Evolutionary conservation across 2,329 filamentous ascomycete genomes (phyloP).

Genomic region (Ambrosiella cleistominuta): DNA sequence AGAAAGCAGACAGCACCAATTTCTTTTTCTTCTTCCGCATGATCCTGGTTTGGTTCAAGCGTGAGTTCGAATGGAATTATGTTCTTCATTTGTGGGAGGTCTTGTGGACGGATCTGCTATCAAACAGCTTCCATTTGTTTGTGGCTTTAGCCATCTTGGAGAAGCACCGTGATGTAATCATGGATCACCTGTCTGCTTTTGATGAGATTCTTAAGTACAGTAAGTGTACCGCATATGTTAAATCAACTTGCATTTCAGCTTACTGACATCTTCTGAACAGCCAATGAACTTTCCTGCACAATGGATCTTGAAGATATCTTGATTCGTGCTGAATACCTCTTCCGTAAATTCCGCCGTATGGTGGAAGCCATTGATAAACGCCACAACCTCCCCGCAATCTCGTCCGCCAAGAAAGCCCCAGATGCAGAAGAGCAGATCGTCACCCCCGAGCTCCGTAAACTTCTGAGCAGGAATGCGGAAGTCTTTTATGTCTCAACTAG

Average conservation of each 20-base stretch:
- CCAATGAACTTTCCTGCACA: conserved; percentile 85
- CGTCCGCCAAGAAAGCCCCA: conserved; percentile 15
- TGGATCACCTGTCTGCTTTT: conserved; percentile 84
- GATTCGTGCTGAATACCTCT: conserved; percentile 74
- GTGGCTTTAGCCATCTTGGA: conserved; percentile 86
- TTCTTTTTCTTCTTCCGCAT: conserved; percentile 99
- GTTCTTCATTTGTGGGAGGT: conserved; percentile 79
- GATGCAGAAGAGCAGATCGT: conserved; percentile 27
- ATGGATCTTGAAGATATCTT: conserved; percentile 82
- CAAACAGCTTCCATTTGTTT: conserved; percentile 84
- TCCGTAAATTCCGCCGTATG: conserved; percentile 69
- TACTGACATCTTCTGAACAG: conserved; percentile 25
- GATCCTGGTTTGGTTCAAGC: conserved; percentile 97
- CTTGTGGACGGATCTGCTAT: conserved; percentile 84
- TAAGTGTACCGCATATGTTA: conserved; percentile 28
- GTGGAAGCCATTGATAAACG: conserved; percentile 90
- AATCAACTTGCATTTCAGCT: background rate
- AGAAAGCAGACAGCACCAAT: conserved; percentile 85
- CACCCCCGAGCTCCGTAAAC: conserved; percentile 36
- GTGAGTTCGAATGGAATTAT: conserved; percentile 83
- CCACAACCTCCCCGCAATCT: conserved; percentile 52
- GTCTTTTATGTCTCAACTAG: conserved; percentile 20
- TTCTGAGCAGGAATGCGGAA: conserved; percentile 33
- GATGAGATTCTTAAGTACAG: conserved; percentile 95
- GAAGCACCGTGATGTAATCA: conserved; percentile 90